Evolutionary conservation across 1,284 basidiomycete species (phyloP), one percentile per base, ranked within the genome.

Genomic region (Heterobasidion annosum): DNA sequence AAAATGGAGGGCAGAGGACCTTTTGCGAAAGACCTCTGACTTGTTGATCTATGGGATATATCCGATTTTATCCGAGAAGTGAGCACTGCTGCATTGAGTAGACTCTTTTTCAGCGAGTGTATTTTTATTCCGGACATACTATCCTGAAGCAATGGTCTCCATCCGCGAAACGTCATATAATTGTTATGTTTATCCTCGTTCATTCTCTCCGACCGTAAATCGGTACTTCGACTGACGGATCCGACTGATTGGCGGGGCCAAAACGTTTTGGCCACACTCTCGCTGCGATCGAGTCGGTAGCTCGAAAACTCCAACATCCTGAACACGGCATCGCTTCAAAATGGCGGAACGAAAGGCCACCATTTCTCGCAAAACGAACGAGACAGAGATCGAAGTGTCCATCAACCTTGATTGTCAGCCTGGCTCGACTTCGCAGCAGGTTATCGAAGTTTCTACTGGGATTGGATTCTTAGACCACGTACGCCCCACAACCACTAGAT

Each of bases 381-480:
- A 99, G 76, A 99, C 97, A 0, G 74, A 88, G 60, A 96, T 99
- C 62, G 78, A 88, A 46, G 86, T 95, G 61, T 78, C 73, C 33
- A 77, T 99, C 59, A 78, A 86, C 63, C 82, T 99, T 54, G 97
- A 99, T 73, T 83, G 85, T 64, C 74, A 79, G 12, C 83, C 91
- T 1, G 85, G 84, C 64, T 73, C 78, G 5, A 68, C 68, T 34
- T 71, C 73, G 48, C 74, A 75, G 54, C 97, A 98, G 71, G 73
- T 72, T 34, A 99, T 99, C 66, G 76, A 89, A 49, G 78, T 99
- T 58, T 86, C 85, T 42, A 99, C 97, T 1, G 97, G 97, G 25
- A 96, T 99, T 59, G 97, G 97, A 10, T 99, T 99, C 71, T 78
- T 99, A 25, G 96, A 99, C 70, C 97, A 99, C 75, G 96, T 96